Base-by-base conservation (phyloP, 352 stramenopile species). In the Halophytophthora batemanensis region DNA sequence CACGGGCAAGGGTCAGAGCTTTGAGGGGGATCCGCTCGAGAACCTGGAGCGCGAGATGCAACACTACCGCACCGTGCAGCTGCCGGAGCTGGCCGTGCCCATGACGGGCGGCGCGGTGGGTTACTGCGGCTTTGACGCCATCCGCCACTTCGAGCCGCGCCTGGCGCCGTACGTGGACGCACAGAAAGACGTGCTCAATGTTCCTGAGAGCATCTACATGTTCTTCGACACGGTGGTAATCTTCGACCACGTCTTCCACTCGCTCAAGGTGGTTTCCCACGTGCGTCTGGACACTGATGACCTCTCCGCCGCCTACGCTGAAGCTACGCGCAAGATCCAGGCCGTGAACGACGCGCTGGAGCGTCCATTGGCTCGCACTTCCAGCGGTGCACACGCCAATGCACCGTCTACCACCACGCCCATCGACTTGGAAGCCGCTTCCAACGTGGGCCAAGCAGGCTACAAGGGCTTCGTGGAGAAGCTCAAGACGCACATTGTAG, bases 181-280 rank as follows among this genome's bases (percentile, higher is more conserved):
- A 7, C 86, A 96, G 53, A 74, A 69, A 40, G 84, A 96, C 53
- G 74, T 93, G 50, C 59, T 96, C 14, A 53, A 86, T 25, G 78
- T 94, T 17, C 86, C 86, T 14, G 86, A 96, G 66, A 93, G 82
- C 56, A 87, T 93, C 58, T 96, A 93, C 64, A 96, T 96, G 86
- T 82, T 96, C 54, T 93, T 93, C 38, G 78, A 95, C 66, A 94
- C 84, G 47, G 72, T 94, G 36, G 78, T 96, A 37, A 83, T 95
- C 28, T 96, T 96, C 57, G 86, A 96, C 63, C 86, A 95, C 66
- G 84, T 93, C 8, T 92, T 92, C 60, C 84, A 96, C 66, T 90
- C 86, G 65, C 71, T 96, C 61, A 93, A 93, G 72, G 81, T 96
- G 44, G 81, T 95, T 18, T 93, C 81, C 33, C 86, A 96, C 51